phyloP scores from a whole-genome alignment of 306 rosid species.

The Arachis hypogaea region DNA sequence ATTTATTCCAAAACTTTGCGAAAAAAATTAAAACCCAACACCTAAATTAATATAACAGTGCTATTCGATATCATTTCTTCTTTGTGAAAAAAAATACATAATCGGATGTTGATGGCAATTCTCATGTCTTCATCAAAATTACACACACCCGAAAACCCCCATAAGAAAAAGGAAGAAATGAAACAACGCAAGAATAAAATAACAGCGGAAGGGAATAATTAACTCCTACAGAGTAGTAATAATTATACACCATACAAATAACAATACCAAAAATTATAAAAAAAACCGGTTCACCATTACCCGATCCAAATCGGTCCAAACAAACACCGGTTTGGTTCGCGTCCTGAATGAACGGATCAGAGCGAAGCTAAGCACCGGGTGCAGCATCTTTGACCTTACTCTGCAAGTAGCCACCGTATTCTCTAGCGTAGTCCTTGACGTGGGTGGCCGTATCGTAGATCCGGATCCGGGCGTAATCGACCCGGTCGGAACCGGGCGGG shows the following conservation, averaged over 20 bases:
- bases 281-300: slow-evolving; percentile 3
- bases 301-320: too few species aligned
- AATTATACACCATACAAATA: background rate
- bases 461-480: slow-evolving; percentile 74
- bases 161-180: too few species aligned
- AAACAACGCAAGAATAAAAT: background rate
- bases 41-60: too few species aligned
- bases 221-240: background rate
- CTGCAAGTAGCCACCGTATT: slow-evolving; percentile 85
- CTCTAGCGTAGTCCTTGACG: slow-evolving; percentile 83
- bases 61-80: too few species aligned
- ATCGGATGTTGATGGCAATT: too few species aligned
- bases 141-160: too few species aligned
- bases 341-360: background rate
- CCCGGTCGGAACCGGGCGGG: slow-evolving; percentile 79
- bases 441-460: slow-evolving; percentile 80
- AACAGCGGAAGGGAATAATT: background rate
- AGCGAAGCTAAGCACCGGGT: slow-evolving; percentile 67
- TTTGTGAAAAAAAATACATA: too few species aligned
- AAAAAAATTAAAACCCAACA: too few species aligned
- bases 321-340: slow-evolving; percentile 3
- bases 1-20: too few species aligned
- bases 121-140: too few species aligned
- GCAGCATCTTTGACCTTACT: slow-evolving; percentile 83
- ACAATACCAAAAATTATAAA: background rate